Base-by-base conservation (phyloP, 495 filamentous ascomycete genomes). In the Penicillium cinerascens region DNA sequence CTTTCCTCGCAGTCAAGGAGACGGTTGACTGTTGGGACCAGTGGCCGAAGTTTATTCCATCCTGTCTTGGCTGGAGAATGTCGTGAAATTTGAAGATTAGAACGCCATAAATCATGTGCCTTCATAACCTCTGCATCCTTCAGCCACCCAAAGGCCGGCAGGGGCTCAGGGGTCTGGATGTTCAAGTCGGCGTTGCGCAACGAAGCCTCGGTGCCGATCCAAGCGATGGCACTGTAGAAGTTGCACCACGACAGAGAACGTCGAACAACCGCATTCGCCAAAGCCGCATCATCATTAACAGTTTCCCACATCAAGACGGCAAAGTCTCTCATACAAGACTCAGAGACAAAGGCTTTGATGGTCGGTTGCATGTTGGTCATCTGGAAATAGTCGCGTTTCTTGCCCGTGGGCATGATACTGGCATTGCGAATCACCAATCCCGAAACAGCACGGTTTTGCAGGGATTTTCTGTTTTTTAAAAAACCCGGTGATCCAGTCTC, bases 111-210 rank as follows among this genome's bases (percentile, higher is more conserved):
- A 37, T 82, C 75, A 48, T 84, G 81, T 1, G 69, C 45, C 44
- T 69, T 70, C 71, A 82, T 82, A 22, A 79, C 66, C 22, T 74
- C 68, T 1, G 72, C 59, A 45, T 79, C 71, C 52, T 82, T 82
- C 48, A 84, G 60, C 81, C 81, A 84, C 36, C 78, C 69, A 54
- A 84, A 82, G 16, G 79, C 74, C 13, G 76, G 73, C 1, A 82
- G 70, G 8, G 77, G 78, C 52, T 80, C 70, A 2, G 60, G 44
- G 6, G 59, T 65, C 4, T 66, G 63, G n/a, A 55, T 56, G 38
- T 73, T 71, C 7, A 72, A 44, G 7, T 58, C 51, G 13, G 74
- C 66, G 54, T 80, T 62, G 15, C 54, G 54, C 10, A 83, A 59
- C 9, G 79, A 73, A 15, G 69, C 61, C 23, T 67, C 58, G 16